Base-by-base conservation (phyloP, 2,329 filamentous ascomycete species). In the Chrysosphaeria jannelii region DNA sequence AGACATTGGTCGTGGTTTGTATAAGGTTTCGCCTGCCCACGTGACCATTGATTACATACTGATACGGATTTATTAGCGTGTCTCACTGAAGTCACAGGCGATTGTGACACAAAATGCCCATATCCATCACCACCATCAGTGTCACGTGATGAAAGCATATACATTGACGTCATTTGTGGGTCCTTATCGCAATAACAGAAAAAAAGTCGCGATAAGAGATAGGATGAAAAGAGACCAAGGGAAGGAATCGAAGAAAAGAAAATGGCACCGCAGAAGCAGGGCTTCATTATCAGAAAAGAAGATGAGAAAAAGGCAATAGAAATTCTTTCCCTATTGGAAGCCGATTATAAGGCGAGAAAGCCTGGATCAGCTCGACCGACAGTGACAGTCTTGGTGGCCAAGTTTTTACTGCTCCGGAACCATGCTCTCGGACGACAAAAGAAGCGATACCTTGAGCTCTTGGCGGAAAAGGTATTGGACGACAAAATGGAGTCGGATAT, bases 401-500 rank as follows among this genome's bases (percentile, higher is more conserved):
- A 22, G 21, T 24, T 33, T 4, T 23, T 27, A 14, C 14, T 13
- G 5, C 25, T 31, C 4, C 29, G 31, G 8, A 30, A 29, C 27
- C 30, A 30, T 13, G 16, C 31, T 6, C 22, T 33, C 5, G 27
- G 23, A 1, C 29, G 31, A 8, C 28, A 30, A 13, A 31, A 31
- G 21, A 30, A 28, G n/a, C 20, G 19, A 6, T 33, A 33, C 19
- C 26, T 33, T 2, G 30, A 33, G 22, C 18, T 26, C 8, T 23
- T 33, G 19, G 30, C 28, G 2, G 28, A 29, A 13, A 28, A 28
- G 20, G 13, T 29, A 3, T 13, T 33, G 13, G 31, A 33, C 22
- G 28, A 30, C 17, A 19, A 20, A 5, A 11, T 24, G 14, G 22
- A 15, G 2, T 21, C 16, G 5, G 25, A 8, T 3, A 26, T 23